A percentile compares a stretch with the other conserved stretches of the same genome.
These are phyloP conservation scores for Phyllostachys edulis DNA, from an alignment of 176 grass and related monocot genomes.

Conservation along the genomic window DNA sequence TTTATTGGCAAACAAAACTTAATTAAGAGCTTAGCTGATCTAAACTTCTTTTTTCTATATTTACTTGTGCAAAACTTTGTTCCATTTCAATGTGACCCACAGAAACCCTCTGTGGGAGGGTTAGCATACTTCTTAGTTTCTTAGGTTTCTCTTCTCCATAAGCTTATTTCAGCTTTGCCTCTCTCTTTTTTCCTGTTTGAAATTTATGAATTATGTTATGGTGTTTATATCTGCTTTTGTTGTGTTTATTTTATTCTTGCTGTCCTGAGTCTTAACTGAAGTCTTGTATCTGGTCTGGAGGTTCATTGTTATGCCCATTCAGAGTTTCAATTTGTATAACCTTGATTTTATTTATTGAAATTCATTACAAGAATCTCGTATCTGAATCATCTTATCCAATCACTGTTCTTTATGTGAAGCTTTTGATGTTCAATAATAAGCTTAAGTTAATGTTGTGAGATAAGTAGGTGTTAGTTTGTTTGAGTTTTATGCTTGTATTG, in stretches of 20 bases:
- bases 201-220: neutral
- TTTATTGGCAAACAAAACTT: neutral
- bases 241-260: neutral
- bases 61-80: neutral
- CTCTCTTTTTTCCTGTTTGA: neutral
- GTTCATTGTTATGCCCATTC: neutral
- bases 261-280: neutral
- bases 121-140: too few relatives aligned
- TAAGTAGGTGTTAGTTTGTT: neutral
- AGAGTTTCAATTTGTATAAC: neutral
- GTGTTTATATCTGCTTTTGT: neutral
- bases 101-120: too few relatives aligned
- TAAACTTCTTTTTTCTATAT: neutral
- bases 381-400: neutral
- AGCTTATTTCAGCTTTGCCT: too few relatives aligned
- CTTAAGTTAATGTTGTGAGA: neutral
- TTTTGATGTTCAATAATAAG: neutral
- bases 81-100: neutral
- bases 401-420: neutral
- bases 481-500: neutral
- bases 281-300: neutral
- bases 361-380: neutral
- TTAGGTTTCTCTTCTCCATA: too few relatives aligned
- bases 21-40: neutral
- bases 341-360: neutral